Percentiles rank a stretch among this genome's conserved stretches.
Conservation (phyloP, 2,329 filamentous ascomycete species). For the Ophiosphaerella herpotricha region DNA sequence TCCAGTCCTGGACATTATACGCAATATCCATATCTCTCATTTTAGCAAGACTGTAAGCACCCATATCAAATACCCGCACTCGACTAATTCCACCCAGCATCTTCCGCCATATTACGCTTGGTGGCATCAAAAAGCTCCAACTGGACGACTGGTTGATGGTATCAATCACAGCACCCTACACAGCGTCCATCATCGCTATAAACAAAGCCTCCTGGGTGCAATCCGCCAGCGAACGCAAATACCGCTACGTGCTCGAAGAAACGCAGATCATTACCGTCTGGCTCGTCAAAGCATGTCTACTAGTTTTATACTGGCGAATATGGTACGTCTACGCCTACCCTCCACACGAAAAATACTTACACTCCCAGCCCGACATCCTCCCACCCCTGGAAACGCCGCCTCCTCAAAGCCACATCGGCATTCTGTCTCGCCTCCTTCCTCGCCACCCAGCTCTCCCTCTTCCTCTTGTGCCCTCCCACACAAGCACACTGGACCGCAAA, state of each 20-base stretch:
- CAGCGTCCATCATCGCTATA: constrained; percentile 21
- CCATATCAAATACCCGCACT: neutral
- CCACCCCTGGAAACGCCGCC: constrained; percentile 12
- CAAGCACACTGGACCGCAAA: constrained; percentile 21
- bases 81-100: constrained; percentile 13
- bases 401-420: constrained; percentile 10
- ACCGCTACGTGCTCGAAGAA: constrained; percentile 31
- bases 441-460: constrained; percentile 20
- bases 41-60: constrained; percentile 24
- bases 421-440: constrained; percentile 27
- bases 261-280: constrained; percentile 30
- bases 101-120: constrained; percentile 27
- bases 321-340: constrained; percentile 21
- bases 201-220: constrained; percentile 7
- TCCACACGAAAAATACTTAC: constrained; percentile 2
- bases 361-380: constrained; percentile 13
- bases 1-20: constrained; percentile 33
- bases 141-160: constrained; percentile 37
- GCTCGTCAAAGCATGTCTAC: constrained; percentile 34
- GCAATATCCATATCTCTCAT: constrained; percentile 26
- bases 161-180: constrained; percentile 27
- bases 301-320: constrained; percentile 35
- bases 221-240: constrained; percentile 11
- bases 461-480: constrained; percentile 27
- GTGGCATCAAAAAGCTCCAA: constrained; percentile 27